Base-by-base conservation (phyloP, 2,329 filamentous ascomycete genomes). In the Alternaria brassicicola region DNA sequence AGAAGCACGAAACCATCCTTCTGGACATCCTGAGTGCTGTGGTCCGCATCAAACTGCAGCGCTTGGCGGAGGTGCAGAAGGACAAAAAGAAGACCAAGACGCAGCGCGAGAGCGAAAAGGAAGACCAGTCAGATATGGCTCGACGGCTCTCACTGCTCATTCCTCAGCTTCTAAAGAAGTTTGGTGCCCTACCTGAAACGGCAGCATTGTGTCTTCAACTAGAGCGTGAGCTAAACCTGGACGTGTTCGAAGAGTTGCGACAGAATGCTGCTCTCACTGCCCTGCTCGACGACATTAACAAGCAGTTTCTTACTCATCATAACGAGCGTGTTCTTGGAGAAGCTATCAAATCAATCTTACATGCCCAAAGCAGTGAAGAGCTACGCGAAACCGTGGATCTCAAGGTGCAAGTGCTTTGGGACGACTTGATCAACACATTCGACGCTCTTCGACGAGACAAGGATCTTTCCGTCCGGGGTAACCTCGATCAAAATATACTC, bases 251-350 rank as follows among this genome's bases (percentile, higher is more conserved):
- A 72, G 91, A 96, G 70, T 82, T 98, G 35, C 89, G 93, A 50
- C 93, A 97, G 74, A 92, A 96, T 65, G 87, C 92, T 0, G 88
- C 89, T 2, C 96, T 96, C 72, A 86, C 89, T 6, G 87, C 89
- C 21, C 81, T 98, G 28, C 82, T 99, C 1, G 93, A 97, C 66
- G 93, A 97, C 70, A 92, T 98, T 67, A 93, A 91, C 76, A 92
- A 92, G 57, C 95, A 99, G 69, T 98, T 99, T 79, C 88, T 90
- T 68, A 88, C 92, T n/a, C 95, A 99, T 72, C 91, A 91, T 41
- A 92, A 96, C 70, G 90, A 91, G 68, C 86, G 86, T 54, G 93
- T 98, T 17, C 83, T 99, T 43, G 87, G 88, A 10, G 93, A 97
- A 76, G 94, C 93, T 13, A 89, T 90, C 26, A 84, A 88, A 21